phyloP scores from a whole-genome alignment of 2,329 filamentous ascomycete genomes.

The Onygena corvina region DNA sequence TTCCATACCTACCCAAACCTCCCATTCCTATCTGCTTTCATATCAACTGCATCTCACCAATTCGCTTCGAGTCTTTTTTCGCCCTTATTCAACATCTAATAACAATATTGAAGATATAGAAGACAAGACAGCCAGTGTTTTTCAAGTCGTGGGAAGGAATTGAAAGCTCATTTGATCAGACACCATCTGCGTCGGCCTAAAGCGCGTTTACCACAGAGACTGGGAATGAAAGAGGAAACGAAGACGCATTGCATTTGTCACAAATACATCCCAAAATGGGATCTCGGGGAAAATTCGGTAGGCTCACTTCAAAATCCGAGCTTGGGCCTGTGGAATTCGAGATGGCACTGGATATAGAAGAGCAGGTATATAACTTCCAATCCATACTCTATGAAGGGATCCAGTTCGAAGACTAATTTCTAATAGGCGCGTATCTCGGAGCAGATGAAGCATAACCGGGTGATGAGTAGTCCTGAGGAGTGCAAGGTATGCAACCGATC shows the following conservation, averaged over 20 bases:
- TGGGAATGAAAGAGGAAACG: no score
- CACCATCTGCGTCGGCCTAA: no score
- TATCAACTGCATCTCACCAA: background rate
- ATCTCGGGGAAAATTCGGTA: background rate
- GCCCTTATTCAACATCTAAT: background rate
- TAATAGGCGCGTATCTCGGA: conserved; percentile 5
- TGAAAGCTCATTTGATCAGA: background rate
- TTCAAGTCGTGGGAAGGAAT: background rate
- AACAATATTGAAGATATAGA: no score
- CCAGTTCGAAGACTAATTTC: background rate
- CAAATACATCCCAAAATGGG: background rate
- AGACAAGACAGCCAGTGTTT: background rate
- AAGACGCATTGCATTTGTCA: background rate
- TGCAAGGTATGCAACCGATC: no score
- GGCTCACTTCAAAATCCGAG: conserved; percentile 3
- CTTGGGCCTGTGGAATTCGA: conserved; percentile 12
- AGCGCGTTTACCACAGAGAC: no score
- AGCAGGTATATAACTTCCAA: conserved; percentile 5
- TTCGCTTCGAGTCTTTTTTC: no score
- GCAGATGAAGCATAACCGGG: background rate
- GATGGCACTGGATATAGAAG: conserved; percentile 14
- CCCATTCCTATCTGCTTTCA: background rate
- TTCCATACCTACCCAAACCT: background rate
- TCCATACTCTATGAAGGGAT: no score
- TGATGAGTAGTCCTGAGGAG: no score